Conservation (phyloP, 805 yeast species). For the Candida namnaoensis region DNA sequence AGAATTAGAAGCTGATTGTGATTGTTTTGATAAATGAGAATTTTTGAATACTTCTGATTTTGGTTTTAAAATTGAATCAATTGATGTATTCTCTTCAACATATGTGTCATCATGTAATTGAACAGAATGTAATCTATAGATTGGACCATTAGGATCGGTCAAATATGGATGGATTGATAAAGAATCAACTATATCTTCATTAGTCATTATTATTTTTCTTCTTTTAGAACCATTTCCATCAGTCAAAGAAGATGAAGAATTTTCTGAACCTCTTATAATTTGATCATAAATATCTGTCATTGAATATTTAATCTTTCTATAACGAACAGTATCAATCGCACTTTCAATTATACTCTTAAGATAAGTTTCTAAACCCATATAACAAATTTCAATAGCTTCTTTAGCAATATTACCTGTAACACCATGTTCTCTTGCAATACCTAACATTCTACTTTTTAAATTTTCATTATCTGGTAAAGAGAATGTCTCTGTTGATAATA, state of each 20-base stretch:
- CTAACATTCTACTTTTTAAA: conserved; percentile 60
- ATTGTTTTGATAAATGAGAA: not conserved
- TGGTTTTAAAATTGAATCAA: conserved; percentile 11
- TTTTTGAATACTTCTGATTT: conserved; percentile 3
- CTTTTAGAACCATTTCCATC: conserved; percentile 1
- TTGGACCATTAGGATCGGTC: conserved; percentile 60
- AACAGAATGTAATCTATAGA: conserved; percentile 37
- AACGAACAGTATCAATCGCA: conserved; percentile 63
- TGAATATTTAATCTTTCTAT: conserved; percentile 39
- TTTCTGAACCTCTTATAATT: not conserved
- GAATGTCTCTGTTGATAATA: conserved; percentile 66
- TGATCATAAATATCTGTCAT: conserved; percentile 15
- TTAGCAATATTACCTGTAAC: conserved; percentile 71
- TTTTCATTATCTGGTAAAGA: conserved; percentile 77
- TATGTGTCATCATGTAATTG: conserved; percentile 44
- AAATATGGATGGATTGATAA: conserved; percentile 57
- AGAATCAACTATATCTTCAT: conserved; percentile 62
- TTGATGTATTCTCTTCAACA: conserved; percentile 14
- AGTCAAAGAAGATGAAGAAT: too few species aligned
- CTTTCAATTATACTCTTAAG: conserved; percentile 66
- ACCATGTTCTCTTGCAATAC: conserved; percentile 87
- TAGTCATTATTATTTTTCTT: conserved; percentile 37
- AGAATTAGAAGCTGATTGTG: not conserved
- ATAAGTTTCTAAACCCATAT: conserved; percentile 78
- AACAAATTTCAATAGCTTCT: conserved; percentile 69